These are phyloP conservation scores for Leucogyrophana mollusca DNA, from an alignment of 768 basidiomycete species.

Conservation along the genomic window DNA sequence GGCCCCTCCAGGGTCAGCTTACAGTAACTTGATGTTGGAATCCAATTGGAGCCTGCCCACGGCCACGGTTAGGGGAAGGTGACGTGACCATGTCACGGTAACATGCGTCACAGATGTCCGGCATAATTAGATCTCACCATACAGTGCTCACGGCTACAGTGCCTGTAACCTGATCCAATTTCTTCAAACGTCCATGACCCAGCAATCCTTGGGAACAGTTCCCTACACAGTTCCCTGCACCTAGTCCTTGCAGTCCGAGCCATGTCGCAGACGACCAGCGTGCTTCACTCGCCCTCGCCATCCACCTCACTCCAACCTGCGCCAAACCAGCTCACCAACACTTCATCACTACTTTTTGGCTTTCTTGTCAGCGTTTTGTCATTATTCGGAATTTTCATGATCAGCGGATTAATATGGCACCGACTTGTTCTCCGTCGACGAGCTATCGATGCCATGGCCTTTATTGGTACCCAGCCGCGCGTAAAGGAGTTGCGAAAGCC, in stretches of 20 bases:
- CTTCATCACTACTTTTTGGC: conserved; percentile 29
- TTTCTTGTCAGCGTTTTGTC: conserved; percentile 31
- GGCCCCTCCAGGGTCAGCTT: too few species aligned
- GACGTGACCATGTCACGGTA: too few species aligned
- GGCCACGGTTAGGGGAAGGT: too few species aligned
- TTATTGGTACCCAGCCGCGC: not conserved
- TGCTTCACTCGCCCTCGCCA: conserved; percentile 1
- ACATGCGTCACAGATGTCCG: too few species aligned
- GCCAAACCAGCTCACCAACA: conserved; percentile 1
- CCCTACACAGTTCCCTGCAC: not conserved
- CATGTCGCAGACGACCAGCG: conserved; percentile 18
- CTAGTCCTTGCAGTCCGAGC: conserved; percentile 1
- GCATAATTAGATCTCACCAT: too few species aligned
- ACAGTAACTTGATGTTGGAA: too few species aligned
- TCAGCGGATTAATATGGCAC: conserved; percentile 28
- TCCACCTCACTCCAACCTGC: not conserved
- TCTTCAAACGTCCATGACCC: not conserved
- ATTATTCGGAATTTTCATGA: conserved; percentile 29
- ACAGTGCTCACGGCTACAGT: too few species aligned
- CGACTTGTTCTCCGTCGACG: conserved; percentile 30
- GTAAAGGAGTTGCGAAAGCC: conserved; percentile 14
- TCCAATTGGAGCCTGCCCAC: too few species aligned
- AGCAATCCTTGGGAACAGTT: conserved; percentile 13
- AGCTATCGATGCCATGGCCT: conserved; percentile 21
- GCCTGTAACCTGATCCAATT: too few species aligned